Conservation (phyloP, 345 rosid species). For the Hibiscus tridactylites region DNA sequence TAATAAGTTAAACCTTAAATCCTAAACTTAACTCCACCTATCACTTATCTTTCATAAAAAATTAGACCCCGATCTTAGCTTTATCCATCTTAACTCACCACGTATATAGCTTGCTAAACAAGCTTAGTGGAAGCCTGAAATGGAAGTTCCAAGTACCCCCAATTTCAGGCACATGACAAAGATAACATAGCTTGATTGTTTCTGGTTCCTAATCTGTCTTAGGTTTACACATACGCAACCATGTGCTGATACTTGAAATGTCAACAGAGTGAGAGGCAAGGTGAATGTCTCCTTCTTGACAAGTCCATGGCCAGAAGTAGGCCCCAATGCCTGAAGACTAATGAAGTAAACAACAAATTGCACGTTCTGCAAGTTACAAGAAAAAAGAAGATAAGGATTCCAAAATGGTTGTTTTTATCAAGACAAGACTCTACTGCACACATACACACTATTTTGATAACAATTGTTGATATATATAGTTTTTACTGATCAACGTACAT, state of each 20-base stretch:
- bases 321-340: background rate
- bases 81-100: background rate
- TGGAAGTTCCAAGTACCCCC: background rate
- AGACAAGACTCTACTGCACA: background rate
- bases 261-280: slow-evolving; percentile 7
- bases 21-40: too few relatives aligned
- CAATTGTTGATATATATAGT: background rate
- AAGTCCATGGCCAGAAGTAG: background rate
- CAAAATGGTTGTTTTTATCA: slow-evolving; percentile 2
- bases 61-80: background rate
- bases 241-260: background rate
- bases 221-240: background rate
- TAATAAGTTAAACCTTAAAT: too few relatives aligned
- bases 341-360: background rate
- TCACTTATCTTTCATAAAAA: background rate
- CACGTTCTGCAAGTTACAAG: background rate
- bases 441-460: background rate
- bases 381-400: background rate
- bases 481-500: background rate
- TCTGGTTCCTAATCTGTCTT: background rate
- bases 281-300: background rate
- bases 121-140: background rate
- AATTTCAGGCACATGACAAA: background rate
- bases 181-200: background rate
- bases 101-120: background rate